Evolutionary conservation across 106 monocot species (phyloP).

Genomic region (Apostasia ramifera): DNA sequence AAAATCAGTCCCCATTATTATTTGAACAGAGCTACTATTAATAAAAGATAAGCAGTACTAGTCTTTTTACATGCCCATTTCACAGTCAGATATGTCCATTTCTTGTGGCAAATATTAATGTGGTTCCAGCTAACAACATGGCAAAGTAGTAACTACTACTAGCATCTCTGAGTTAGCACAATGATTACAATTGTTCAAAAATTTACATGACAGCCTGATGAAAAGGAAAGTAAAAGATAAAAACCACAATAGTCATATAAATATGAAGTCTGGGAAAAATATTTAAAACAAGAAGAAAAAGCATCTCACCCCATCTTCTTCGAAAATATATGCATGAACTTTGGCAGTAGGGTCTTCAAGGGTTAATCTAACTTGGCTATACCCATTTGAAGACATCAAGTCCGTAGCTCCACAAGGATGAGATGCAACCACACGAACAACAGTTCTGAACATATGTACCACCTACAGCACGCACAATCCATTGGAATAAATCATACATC

Average conservation of each 20-base stretch:
- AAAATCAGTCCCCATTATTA: not conserved
- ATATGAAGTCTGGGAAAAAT: not conserved
- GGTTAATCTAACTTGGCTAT: constrained; percentile 44
- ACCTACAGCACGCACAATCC: constrained; percentile 27
- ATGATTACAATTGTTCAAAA: not conserved
- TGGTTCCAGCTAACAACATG: too few species aligned
- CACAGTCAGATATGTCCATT: not conserved
- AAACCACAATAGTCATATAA: not conserved
- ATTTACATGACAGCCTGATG: not conserved
- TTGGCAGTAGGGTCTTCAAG: constrained; percentile 90
- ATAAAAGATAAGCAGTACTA: not conserved
- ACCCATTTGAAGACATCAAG: constrained; percentile 19
- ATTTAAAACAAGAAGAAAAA: not conserved
- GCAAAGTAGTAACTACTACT: not conserved
- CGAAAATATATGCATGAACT: constrained; percentile 52
- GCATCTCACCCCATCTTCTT: constrained; percentile 54
- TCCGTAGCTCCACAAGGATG: constrained; percentile 43
- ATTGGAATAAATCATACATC: not conserved
- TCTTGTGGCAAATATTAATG: not conserved
- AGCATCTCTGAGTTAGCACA: not conserved
- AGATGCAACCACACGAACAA: constrained; percentile 66
- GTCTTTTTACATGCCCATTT: not conserved
- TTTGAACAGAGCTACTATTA: too few species aligned
- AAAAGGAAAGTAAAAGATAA: not conserved
- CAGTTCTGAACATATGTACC: constrained; percentile 38